phyloP scores from a whole-genome alignment of 1,284 basidiomycete species.

The Malassezia brasiliensis region DNA sequence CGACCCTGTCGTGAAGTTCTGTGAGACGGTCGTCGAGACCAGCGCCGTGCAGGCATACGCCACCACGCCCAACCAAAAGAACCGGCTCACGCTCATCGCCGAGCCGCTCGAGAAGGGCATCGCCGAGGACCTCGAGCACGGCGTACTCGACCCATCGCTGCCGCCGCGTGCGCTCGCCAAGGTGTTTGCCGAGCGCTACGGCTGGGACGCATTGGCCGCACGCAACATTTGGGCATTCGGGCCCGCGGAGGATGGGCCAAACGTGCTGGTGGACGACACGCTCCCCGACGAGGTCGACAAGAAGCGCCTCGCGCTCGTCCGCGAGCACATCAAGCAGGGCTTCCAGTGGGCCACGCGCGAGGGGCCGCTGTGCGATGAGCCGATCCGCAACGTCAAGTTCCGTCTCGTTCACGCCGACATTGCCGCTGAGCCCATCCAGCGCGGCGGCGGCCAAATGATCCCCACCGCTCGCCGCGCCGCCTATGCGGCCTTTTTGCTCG shows the following conservation, averaged over 20 bases:
- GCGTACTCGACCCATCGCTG: constrained; percentile 28
- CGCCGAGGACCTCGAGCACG: constrained; percentile 44
- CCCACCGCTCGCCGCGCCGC: constrained; percentile 93
- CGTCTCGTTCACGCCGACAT: constrained; percentile 81
- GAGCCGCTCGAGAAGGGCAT: constrained; percentile 46
- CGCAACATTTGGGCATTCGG: constrained; percentile 99
- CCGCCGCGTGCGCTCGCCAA: constrained; percentile 39
- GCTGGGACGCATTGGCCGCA: constrained; percentile 94
- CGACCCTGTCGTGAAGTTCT: constrained; percentile 95
- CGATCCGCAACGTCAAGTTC: constrained; percentile 98
- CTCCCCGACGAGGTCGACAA: constrained; percentile 93
- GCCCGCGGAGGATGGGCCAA: constrained; percentile 77
- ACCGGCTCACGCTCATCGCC: constrained; percentile 43
- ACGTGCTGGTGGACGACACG: constrained; percentile 89
- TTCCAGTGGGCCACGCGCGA: constrained; percentile 99
- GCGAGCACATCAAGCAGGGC: constrained; percentile 92
- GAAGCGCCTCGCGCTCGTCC: constrained; percentile 75
- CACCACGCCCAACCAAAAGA: constrained; percentile 93
- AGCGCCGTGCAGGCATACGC: constrained; percentile 97
- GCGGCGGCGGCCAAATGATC: constrained; percentile 96
- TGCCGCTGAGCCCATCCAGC: constrained; percentile 88
- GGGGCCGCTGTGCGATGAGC: constrained; percentile 94
- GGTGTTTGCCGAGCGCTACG: constrained; percentile 59
- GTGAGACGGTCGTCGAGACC: constrained; percentile 96
- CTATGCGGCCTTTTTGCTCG: constrained; percentile 96